Percentiles rank a stretch among this genome's conserved stretches.
Evolutionary conservation across 2,329 filamentous ascomycete genomes (phyloP).

Genomic region (Fusarium veterinarium): DNA sequence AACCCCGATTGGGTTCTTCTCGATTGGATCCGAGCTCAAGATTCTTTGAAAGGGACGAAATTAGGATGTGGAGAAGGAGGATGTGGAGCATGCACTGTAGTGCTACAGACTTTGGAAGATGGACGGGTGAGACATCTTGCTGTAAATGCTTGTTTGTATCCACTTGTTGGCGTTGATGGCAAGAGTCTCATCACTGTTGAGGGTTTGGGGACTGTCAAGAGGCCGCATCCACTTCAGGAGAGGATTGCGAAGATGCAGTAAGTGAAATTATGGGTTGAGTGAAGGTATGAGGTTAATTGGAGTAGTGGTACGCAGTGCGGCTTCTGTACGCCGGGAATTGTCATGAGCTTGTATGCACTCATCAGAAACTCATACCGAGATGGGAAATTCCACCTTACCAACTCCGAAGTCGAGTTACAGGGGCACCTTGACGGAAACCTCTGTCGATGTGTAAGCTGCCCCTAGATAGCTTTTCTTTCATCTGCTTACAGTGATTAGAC

Average conservation of each 20-base stretch:
- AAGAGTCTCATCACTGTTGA: conserved; percentile 7
- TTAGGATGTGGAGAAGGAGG: conserved; percentile 1
- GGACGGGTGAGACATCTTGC: background rate
- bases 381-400: background rate
- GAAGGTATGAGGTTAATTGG: fast-evolving
- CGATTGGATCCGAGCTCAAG: conserved; percentile 8
- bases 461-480: fast-evolving
- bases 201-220: background rate
- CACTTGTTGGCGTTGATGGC: conserved; percentile 5
- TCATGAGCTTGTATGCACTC: conserved; percentile 1
- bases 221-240: background rate
- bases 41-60: background rate
- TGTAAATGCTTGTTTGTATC: background rate
- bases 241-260: conserved; percentile 10
- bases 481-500: background rate
- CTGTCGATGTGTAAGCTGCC: background rate
- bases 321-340: background rate
- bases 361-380: conserved; percentile 3
- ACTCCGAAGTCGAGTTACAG: background rate
- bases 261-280: fast-evolving
- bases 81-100: background rate
- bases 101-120: background rate
- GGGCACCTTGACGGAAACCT: background rate
- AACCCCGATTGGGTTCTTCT: background rate
- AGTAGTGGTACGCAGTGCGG: background rate